A percentile compares a stretch with the other conserved stretches of the same genome.
phyloP scores from a whole-genome alignment of 2,329 filamentous ascomycete species.

The Alternaria sp. region DNA sequence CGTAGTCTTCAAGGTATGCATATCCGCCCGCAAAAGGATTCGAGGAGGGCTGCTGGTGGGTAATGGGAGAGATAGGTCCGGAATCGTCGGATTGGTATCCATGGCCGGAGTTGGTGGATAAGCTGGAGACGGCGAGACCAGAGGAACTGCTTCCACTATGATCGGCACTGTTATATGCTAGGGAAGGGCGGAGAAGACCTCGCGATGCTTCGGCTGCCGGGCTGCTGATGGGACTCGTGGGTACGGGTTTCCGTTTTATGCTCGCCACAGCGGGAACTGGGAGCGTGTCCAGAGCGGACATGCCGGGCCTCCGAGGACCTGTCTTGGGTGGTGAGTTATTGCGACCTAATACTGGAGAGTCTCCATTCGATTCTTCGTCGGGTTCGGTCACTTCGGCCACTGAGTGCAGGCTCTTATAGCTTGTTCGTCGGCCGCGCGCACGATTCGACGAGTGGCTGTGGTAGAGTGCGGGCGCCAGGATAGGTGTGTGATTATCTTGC shows the following conservation, averaged over 20 bases:
- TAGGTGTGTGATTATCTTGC: conserved; percentile 24
- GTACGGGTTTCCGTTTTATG: conserved; percentile 37
- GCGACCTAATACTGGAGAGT: conserved; percentile 31
- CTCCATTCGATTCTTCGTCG: conserved; percentile 22
- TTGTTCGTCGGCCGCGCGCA: conserved; percentile 40
- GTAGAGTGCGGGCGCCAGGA: conserved; percentile 34
- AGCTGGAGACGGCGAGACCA: conserved; percentile 21
- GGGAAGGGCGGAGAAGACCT: conserved; percentile 30
- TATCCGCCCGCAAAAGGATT: conserved; percentile 38
- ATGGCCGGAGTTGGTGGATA: conserved; percentile 8
- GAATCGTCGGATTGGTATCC: conserved; percentile 14
- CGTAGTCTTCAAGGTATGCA: conserved; percentile 42
- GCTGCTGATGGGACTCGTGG: conserved; percentile 20
- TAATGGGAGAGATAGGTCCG: conserved; percentile 21
- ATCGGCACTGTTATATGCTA: conserved; percentile 17
- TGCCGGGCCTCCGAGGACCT: conserved; percentile 9
- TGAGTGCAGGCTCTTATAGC: conserved; percentile 39
- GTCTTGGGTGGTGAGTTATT: conserved; percentile 7
- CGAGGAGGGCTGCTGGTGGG: conserved; percentile 8
- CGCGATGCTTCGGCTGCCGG: conserved; percentile 29
- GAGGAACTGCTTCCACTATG: conserved; percentile 36
- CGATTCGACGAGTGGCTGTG: conserved; percentile 46
- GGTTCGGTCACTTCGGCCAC: conserved; percentile 43
- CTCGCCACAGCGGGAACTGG: conserved; percentile 19
- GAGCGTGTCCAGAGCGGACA: conserved; percentile 18